Percentiles rank a stretch among this genome's conserved stretches.
phyloP scores from a whole-genome alignment of 495 filamentous ascomycete species.

The Xylaria venustula region DNA sequence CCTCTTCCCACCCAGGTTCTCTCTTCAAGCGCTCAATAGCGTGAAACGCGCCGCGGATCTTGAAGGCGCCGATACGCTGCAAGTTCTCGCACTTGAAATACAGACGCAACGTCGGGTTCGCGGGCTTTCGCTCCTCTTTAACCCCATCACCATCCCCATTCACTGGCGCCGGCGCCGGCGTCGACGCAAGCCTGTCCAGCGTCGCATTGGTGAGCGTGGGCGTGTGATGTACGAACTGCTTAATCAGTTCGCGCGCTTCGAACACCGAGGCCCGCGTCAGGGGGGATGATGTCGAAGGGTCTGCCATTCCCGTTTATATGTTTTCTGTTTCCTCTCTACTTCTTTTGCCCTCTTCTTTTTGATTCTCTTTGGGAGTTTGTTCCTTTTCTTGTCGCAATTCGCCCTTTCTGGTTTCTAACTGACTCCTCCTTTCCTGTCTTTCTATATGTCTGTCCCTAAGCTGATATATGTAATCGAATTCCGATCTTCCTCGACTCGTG shows the following conservation, averaged over 20 bases:
- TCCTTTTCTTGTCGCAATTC: no score
- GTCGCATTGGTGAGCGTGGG: slow-evolving; percentile 76
- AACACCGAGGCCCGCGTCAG: slow-evolving; percentile 69
- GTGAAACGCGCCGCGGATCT: slow-evolving; percentile 87
- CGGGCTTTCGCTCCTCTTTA: slow-evolving; percentile 52
- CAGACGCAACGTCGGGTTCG: slow-evolving; percentile 65
- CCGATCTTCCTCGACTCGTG: not conserved
- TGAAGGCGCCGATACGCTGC: slow-evolving; percentile 91
- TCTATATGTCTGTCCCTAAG: not conserved
- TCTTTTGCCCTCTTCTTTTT: no score
- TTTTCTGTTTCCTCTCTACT: no score
- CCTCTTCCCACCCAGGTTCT: slow-evolving; percentile 58
- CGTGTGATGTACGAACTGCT: slow-evolving; percentile 75
- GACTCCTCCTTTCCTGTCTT: not conserved
- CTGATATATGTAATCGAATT: not conserved
- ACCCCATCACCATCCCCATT: slow-evolving; percentile 31
- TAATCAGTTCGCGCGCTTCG: slow-evolving; percentile 69
- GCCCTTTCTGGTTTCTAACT: not conserved
- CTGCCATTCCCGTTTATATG: slow-evolving; percentile 42
- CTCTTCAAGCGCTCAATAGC: slow-evolving; percentile 71
- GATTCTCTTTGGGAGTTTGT: no score
- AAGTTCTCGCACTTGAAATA: slow-evolving; percentile 98
- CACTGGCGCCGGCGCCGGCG: slow-evolving; percentile 50
- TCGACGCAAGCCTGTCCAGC: slow-evolving; percentile 71
- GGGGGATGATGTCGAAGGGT: slow-evolving; percentile 49